Evolutionary conservation across 2,329 filamentous ascomycete species (phyloP), one percentile per base, ranked within the genome.

Genomic region (Alternaria ethzedia): DNA sequence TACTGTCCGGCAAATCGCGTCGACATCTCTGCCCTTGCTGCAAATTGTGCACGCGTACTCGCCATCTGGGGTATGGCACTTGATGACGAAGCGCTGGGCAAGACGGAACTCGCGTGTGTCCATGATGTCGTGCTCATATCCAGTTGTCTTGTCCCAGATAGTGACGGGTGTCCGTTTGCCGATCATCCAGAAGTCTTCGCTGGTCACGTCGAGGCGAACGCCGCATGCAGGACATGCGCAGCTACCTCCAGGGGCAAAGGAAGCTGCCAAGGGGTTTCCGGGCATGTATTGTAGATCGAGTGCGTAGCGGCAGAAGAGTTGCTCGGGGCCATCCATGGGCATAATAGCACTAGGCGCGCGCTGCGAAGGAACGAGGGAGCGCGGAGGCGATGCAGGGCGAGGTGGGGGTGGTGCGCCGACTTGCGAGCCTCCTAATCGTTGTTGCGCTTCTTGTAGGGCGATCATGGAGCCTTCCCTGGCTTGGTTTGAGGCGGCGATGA

Each of bases 381-480:
- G 67, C 51, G 57, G 61, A 5, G 72, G 70, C 11, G 61, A 75
- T 13, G 66, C 60, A 10, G 70, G 67, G 54, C 68, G 60, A 1
- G 65, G 67, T 41, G 36, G 36, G 3, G 36, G 36, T 41, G 36
- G 36, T 41, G 36, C 36, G 36, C 36, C 36, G 9, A 21, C 49
- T 32, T 62, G 59, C 9, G 59, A 62, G 20, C 55, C 49, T 32
- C 70, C 69, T 43, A 80, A 68, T n/a, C 79, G 77, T 21, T 73
- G 67, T 66, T 79, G 75, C 41, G 79, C 78, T 45, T 74, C 63
- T 26, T 74, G 72, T 11, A 83, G 69, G 0, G 81, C 81, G 23
- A 78, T 71, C 26, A 83, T 64, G 5, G 79, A 80, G 25, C 78
- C 77, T 54, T 82, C 79, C n/a, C 80, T 78, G 4, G 81, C 81